Conservation (phyloP, 163 green algal species). For the Scenedesmus sp. region DNA sequence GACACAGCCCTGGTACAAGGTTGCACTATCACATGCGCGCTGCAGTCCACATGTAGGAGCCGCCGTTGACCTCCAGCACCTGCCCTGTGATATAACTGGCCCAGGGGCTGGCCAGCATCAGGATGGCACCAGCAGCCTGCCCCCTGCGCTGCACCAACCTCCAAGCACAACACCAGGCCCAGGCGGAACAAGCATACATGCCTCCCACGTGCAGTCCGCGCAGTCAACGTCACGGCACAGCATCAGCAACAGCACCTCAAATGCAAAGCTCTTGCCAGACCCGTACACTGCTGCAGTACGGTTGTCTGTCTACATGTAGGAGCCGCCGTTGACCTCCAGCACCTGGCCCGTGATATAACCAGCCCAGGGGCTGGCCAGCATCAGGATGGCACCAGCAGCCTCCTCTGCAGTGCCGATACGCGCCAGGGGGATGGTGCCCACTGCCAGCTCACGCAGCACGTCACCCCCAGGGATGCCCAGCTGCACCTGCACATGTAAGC, state of each 20-base stretch:
- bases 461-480: conserved; percentile 81
- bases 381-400: conserved; percentile 84
- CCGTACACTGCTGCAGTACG: too few species aligned
- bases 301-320: conserved; percentile 64
- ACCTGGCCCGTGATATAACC: conserved; percentile 87
- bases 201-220: too few species aligned
- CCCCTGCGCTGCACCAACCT: conserved; percentile 67
- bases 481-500: conserved; percentile 58
- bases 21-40: too few species aligned
- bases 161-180: too few species aligned
- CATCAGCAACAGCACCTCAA: too few species aligned
- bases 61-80: conserved; percentile 87
- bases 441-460: conserved; percentile 56
- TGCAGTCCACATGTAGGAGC: conserved; percentile 70
- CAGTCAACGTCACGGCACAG: too few species aligned
- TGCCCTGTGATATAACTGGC: conserved; percentile 85
- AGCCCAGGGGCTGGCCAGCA: conserved; percentile 76
- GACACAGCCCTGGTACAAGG: too few species aligned
- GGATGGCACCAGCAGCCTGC: conserved; percentile 83
- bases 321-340: conserved; percentile 87
- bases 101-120: conserved; percentile 80
- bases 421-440: conserved; percentile 74
- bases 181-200: too few species aligned
- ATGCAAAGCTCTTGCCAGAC: too few species aligned
- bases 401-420: conserved; percentile 82